A percentile compares a stretch with the other conserved stretches of the same genome.
These are phyloP conservation scores for Ambrosia trifida DNA, from an alignment of 129 eudicot species.

Conservation along the genomic window DNA sequence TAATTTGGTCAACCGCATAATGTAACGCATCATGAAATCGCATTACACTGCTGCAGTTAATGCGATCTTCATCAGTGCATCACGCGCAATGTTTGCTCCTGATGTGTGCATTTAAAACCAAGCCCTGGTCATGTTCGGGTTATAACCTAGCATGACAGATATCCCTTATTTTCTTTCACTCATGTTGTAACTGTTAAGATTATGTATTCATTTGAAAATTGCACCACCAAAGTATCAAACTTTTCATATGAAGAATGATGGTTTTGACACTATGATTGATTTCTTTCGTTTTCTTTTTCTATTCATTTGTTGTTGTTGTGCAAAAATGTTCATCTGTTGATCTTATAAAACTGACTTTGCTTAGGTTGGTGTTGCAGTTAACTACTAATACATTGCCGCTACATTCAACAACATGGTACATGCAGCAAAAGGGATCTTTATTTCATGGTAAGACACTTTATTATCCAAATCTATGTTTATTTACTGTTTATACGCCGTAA, in stretches of 20 bases:
- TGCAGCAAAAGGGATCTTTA: constrained; percentile 71
- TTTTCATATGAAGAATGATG: not conserved
- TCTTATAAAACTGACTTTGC: constrained; percentile 5
- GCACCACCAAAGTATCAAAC: not conserved
- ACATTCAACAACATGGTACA: constrained; percentile 60
- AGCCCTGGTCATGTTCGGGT: not conserved
- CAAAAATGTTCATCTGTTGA: not conserved
- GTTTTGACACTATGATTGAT: not conserved
- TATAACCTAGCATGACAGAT: not conserved
- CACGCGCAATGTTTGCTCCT: too few relatives aligned
- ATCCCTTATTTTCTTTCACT: too few relatives aligned
- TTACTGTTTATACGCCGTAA: not conserved
- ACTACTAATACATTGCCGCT: constrained; percentile 13
- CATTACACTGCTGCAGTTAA: too few relatives aligned
- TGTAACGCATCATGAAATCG: too few relatives aligned
- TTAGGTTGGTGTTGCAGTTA: constrained; percentile 37
- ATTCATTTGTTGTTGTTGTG: constrained; percentile 8
- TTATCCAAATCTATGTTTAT: not conserved
- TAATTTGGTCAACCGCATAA: too few relatives aligned
- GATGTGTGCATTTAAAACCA: too few relatives aligned
- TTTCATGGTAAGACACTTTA: constrained; percentile 58
- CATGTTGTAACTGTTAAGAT: not conserved
- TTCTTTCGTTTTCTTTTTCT: not conserved
- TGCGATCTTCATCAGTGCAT: too few relatives aligned
- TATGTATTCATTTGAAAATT: not conserved